Percentiles rank a stretch among this genome's conserved stretches.
phyloP scores from a whole-genome alignment of 2,329 filamentous ascomycete species.

The Xenosphaeropsis pyriputrescens region DNA sequence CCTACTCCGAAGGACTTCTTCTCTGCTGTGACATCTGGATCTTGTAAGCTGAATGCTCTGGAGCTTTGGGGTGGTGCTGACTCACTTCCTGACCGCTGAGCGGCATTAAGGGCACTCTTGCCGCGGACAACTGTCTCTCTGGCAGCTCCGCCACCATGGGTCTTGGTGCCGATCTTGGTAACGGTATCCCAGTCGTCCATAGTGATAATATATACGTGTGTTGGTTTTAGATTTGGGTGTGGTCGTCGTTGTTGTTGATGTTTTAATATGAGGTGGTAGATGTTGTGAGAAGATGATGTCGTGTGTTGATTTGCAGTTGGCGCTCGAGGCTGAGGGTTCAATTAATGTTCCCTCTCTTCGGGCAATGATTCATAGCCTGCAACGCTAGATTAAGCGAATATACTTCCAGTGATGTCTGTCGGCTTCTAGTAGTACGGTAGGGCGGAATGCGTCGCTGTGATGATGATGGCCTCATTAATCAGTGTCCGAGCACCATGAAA shows the following conservation, averaged over 20 bases:
- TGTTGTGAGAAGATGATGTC: background rate
- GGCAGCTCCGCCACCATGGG: slow-evolving; percentile 46
- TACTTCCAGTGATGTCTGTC: too few species aligned
- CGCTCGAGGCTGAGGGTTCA: too few species aligned
- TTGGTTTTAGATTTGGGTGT: background rate
- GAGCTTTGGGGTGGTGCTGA: too few species aligned
- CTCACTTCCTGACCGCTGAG: slow-evolving; percentile 53
- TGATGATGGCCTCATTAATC: too few species aligned
- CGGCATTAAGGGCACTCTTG: slow-evolving; percentile 74
- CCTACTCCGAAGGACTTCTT: slow-evolving; percentile 71
- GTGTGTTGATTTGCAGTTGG: too few species aligned
- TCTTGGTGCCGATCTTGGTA: slow-evolving; percentile 89
- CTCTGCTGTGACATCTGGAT: slow-evolving; percentile 61
- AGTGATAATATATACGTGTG: background rate
- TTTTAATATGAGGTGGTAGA: background rate
- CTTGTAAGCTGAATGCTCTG: too few species aligned
- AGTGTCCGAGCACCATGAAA: too few species aligned
- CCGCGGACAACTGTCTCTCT: slow-evolving; percentile 86
- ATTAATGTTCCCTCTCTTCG: too few species aligned
- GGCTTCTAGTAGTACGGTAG: too few species aligned
- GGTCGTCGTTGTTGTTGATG: background rate
- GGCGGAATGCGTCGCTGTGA: too few species aligned
- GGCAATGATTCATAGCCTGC: too few species aligned
- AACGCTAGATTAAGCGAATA: too few species aligned
- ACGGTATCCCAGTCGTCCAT: slow-evolving; percentile 75